Percentiles rank a stretch among this genome's conserved stretches.
Conservation (phyloP, 163 green algal species). For the Chlamydomonas reinhardtii region DNA sequence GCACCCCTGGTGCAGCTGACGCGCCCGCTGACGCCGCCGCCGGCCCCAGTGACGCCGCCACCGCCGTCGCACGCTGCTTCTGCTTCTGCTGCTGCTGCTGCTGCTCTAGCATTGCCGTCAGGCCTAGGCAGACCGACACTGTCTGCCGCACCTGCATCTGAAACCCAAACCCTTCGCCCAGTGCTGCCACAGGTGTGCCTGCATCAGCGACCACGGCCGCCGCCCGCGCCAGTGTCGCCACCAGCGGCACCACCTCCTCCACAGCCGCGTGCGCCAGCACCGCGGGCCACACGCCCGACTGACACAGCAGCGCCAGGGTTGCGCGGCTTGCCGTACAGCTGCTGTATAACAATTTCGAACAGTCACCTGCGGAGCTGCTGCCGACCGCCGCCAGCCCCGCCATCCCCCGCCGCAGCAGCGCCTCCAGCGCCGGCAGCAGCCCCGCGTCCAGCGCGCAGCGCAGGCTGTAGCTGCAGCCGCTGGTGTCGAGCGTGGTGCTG, state of each 20-base stretch:
- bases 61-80: no score
- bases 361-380: background rate
- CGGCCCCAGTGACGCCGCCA: no score
- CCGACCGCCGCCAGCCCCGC: no score
- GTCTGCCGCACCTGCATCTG: no score
- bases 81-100: no score
- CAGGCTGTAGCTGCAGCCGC: background rate
- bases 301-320: background rate
- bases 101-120: conserved; percentile 22
- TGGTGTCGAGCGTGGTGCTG: background rate
- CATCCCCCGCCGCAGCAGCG: background rate
- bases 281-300: background rate
- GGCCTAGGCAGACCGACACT: no score
- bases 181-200: no score
- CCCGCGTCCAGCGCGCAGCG: conserved; percentile 12
- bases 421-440: conserved; percentile 3
- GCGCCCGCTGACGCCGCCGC: no score
- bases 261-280: conserved; percentile 13
- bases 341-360: no score
- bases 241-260: background rate
- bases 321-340: background rate
- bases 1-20: no score
- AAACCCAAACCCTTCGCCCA: no score
- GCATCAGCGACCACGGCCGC: background rate
- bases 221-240: background rate